Evolutionary conservation across 768 basidiomycete genomes (phyloP).

Genomic region (Naematelia aurantialba): DNA sequence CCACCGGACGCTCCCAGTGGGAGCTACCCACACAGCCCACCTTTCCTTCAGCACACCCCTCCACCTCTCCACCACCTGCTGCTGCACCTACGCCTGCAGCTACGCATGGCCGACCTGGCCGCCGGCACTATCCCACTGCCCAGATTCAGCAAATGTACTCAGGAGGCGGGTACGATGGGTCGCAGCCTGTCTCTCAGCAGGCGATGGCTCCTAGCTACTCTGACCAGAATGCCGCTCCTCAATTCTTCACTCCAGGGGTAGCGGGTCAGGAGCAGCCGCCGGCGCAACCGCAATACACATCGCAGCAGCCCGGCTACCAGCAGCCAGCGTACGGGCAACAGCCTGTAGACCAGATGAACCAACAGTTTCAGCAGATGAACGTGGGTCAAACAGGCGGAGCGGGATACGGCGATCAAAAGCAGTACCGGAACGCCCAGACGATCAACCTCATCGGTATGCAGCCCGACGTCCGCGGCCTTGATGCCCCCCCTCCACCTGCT

Average conservation of each 20-base stretch:
- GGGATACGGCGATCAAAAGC: conserved; percentile 26
- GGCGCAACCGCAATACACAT: conserved; percentile 32
- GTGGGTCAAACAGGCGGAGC: conserved; percentile 57
- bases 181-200: conserved; percentile 54
- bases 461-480: conserved; percentile 81
- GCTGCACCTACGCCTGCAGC: conserved; percentile 55
- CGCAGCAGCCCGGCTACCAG: conserved; percentile 3
- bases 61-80: conserved; percentile 44
- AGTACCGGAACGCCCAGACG: conserved; percentile 67
- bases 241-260: conserved; percentile 46
- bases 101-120: conserved; percentile 58
- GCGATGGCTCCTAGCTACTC: conserved; percentile 47
- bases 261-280: conserved; percentile 22
- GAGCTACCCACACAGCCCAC: conserved; percentile 62
- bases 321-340: conserved; percentile 29
- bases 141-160: conserved; percentile 64
- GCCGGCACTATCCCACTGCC: conserved; percentile 85
- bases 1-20: conserved; percentile 75
- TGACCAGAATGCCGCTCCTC: conserved; percentile 26
- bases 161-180: conserved; percentile 52
- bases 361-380: conserved; percentile 87
- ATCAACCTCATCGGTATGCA: conserved; percentile 89
- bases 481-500: conserved; percentile 80
- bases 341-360: conserved; percentile 57
- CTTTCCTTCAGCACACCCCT: conserved; percentile 30